These are phyloP conservation scores for Candida sojae DNA, from an alignment of 1,139 yeast species.

Conservation along the genomic window DNA sequence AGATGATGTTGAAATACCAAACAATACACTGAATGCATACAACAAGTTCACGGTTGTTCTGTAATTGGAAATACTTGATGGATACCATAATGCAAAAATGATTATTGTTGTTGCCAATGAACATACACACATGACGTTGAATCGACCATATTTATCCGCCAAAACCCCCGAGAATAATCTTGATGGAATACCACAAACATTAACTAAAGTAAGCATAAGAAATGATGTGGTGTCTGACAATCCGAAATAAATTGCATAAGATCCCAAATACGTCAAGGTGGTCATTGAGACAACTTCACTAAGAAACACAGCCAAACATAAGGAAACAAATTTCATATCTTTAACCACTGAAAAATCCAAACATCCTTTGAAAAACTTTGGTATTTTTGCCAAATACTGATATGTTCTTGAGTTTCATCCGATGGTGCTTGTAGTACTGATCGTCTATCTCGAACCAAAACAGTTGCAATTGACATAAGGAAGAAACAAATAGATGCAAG, in stretches of 20 bases:
- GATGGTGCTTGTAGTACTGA: slow-evolving; percentile 8
- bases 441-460: slow-evolving; percentile 47
- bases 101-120: slow-evolving; percentile 36
- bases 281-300: slow-evolving; percentile 52
- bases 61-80: slow-evolving; percentile 24
- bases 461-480: slow-evolving; percentile 36
- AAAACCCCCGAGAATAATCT: slow-evolving; percentile 48
- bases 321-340: slow-evolving; percentile 38
- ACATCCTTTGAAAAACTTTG: slow-evolving; percentile 23
- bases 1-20: slow-evolving; percentile 33
- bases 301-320: slow-evolving; percentile 44
- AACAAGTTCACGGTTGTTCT: slow-evolving; percentile 13
- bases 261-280: slow-evolving; percentile 53
- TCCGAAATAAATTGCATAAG: slow-evolving; percentile 50
- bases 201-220: slow-evolving; percentile 45
- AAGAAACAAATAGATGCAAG: slow-evolving; percentile 51
- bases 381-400: neutral
- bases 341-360: slow-evolving; percentile 45
- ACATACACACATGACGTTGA: slow-evolving; percentile 51
- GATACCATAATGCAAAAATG: slow-evolving; percentile 50
- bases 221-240: slow-evolving; percentile 43
- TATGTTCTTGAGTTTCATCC: neutral
- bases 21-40: slow-evolving; percentile 27
- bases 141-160: slow-evolving; percentile 52
- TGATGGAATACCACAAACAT: slow-evolving; percentile 49